Evolutionary conservation across 2,329 filamentous ascomycete genomes (phyloP).

Genomic region (Torrubiella hemipterigena): DNA sequence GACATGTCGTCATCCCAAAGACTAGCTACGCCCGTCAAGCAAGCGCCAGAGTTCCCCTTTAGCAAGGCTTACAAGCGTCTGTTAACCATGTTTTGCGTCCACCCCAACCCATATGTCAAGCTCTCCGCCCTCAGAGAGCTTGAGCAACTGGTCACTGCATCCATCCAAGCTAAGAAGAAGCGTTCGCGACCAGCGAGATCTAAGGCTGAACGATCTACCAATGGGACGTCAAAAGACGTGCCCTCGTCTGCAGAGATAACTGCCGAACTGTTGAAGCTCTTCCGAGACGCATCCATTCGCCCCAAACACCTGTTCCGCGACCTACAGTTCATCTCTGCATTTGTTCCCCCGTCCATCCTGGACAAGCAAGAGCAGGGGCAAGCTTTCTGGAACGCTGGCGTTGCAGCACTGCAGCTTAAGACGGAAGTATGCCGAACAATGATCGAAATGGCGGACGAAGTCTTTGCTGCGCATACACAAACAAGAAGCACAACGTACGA

Average conservation of each 20-base stretch:
- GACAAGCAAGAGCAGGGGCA: constrained; percentile 56
- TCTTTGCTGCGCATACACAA: constrained; percentile 50
- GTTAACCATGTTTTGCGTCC: constrained; percentile 75
- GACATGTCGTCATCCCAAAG: neutral
- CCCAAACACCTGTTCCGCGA: constrained; percentile 74
- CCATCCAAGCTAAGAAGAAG: constrained; percentile 31
- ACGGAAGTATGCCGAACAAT: constrained; percentile 73
- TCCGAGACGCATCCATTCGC: constrained; percentile 56
- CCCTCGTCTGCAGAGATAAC: constrained; percentile 45
- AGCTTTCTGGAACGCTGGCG: constrained; percentile 80
- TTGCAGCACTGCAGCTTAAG: constrained; percentile 81
- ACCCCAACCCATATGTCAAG: constrained; percentile 80
- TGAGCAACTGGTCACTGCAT: constrained; percentile 69
- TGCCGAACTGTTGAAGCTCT: constrained; percentile 53
- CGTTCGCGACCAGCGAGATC: constrained; percentile 12
- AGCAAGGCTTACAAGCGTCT: constrained; percentile 67
- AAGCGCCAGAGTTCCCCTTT: constrained; percentile 57
- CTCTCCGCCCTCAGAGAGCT: constrained; percentile 74
- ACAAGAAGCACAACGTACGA: constrained; percentile 37
- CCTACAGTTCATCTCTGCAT: constrained; percentile 60
- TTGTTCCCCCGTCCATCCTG: constrained; percentile 47
- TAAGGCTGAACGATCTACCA: constrained; percentile 5
- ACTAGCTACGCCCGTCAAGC: constrained; percentile 3
- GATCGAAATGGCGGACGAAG: constrained; percentile 50
- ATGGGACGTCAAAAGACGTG: neutral